phyloP scores from a whole-genome alignment of 495 filamentous ascomycete genomes.

The Podospora pseudopauciseta region DNA sequence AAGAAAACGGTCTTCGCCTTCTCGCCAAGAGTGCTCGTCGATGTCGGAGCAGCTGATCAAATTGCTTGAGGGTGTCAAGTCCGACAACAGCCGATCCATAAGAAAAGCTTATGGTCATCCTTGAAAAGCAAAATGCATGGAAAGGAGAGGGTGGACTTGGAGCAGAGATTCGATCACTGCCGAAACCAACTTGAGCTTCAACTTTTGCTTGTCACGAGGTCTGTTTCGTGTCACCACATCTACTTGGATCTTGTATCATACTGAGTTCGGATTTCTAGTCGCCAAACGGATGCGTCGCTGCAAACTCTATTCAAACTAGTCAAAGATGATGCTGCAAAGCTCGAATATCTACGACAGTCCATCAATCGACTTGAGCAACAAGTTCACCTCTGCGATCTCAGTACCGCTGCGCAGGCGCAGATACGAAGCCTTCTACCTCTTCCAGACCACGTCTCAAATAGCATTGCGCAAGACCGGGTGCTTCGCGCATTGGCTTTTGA shows the following conservation, averaged over 20 bases:
- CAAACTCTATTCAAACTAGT: neutral
- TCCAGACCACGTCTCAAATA: neutral
- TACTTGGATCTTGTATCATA: neutral
- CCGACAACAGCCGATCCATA: slow-evolving; percentile 25
- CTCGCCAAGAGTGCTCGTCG: slow-evolving; percentile 23
- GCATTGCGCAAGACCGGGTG: neutral
- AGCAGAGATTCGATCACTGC: slow-evolving; percentile 19
- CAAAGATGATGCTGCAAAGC: neutral
- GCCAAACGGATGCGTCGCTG: neutral
- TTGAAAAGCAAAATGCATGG: slow-evolving; percentile 23
- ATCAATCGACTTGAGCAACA: neutral
- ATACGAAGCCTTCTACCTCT: neutral
- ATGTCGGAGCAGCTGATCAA: slow-evolving; percentile 21
- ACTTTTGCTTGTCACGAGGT: neutral
- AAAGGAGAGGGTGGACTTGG: slow-evolving; percentile 21
- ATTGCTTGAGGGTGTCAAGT: slow-evolving; percentile 26
- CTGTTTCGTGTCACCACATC: neutral
- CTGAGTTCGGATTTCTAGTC: neutral
- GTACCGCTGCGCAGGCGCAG: neutral
- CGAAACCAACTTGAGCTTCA: neutral
- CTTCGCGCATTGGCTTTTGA: neutral
- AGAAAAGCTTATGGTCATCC: slow-evolving; percentile 16
- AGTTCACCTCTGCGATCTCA: neutral
- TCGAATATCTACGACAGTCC: neutral
- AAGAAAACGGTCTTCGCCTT: slow-evolving; percentile 27